These are phyloP conservation scores for Ophioceras dolichostomum DNA, from an alignment of 2,329 filamentous ascomycete species.

Conservation along the genomic window DNA sequence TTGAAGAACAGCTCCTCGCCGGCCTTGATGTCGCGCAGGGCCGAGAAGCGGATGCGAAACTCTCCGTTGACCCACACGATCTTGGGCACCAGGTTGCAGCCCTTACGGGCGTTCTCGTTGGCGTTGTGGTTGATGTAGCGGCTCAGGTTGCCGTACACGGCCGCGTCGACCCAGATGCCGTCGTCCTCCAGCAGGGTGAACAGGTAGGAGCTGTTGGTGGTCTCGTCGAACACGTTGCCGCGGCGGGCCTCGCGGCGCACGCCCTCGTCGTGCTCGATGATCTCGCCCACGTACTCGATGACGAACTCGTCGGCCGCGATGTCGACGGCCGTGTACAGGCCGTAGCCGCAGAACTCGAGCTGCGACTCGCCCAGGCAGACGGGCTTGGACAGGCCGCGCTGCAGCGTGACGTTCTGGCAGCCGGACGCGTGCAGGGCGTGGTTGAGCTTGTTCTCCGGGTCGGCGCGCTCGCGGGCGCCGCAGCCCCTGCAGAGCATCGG, in stretches of 20 bases:
- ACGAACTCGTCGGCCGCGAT: slow-evolving; percentile 60
- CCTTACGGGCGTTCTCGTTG: slow-evolving; percentile 28
- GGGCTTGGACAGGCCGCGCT: slow-evolving; percentile 52
- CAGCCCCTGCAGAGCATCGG: slow-evolving; percentile 61
- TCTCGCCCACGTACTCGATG: slow-evolving; percentile 70
- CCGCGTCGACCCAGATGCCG: slow-evolving; percentile 60
- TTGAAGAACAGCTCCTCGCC: slow-evolving; percentile 76
- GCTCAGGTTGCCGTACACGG: slow-evolving; percentile 66
- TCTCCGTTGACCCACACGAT: slow-evolving; percentile 65
- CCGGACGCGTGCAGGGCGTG: slow-evolving; percentile 41
- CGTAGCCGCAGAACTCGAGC: slow-evolving; percentile 58
- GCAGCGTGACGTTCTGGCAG: slow-evolving; percentile 63
- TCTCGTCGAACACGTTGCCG: slow-evolving; percentile 49
- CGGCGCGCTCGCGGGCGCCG: slow-evolving; percentile 54
- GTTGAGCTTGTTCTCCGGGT: slow-evolving; percentile 54
- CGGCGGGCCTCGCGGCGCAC: slow-evolving; percentile 52
- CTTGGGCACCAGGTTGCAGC: slow-evolving; percentile 51
- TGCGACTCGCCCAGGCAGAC: slow-evolving; percentile 60
- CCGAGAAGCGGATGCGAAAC: slow-evolving; percentile 64
- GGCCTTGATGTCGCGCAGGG: slow-evolving; percentile 50
- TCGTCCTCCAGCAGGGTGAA: slow-evolving; percentile 48
- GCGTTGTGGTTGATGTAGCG: slow-evolving; percentile 74
- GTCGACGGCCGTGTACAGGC: slow-evolving; percentile 59
- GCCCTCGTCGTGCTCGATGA: slow-evolving; percentile 58
- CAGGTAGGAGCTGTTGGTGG: slow-evolving; percentile 51